Base-by-base conservation (phyloP, 164 flowering plant species). In the Hamamelis virginiana region DNA sequence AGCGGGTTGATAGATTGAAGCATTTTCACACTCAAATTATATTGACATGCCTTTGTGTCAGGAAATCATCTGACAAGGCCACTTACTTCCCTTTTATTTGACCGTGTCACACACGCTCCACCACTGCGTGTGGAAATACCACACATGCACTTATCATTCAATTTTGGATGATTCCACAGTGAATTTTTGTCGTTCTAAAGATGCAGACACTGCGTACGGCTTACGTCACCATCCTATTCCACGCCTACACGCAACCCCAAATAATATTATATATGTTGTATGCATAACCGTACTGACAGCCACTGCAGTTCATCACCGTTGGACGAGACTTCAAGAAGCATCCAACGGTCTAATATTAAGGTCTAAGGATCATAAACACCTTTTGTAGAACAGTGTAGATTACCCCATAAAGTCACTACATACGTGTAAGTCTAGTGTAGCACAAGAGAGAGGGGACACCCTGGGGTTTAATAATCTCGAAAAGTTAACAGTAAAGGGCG, bases 151-250 rank as follows among this genome's bases (percentile, higher is more conserved):
- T n/a, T 22, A 8, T 57, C 33, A 25, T 23, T 25, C 38, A 8
- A 59, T 33, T 27, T 10, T 16, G 23, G 50, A 57, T 21, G 27
- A 38, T 59, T 33, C 19, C 62, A 64, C 72, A 10, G 57, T 60
- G 67, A 28, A 64, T 59, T 74, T 70, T 66, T 75, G 77, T 75
- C 74, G 67, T 65, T 53, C 8, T 27, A 51, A 21, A 59, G 69
- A 74, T 50, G 72, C 57, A 4, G 73, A 50, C 50, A 19, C 46
- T 69, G 62, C 77, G 77, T 75, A 15, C 27, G 52, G 25, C 66
- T 70, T 61, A 75, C 74, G 77, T 69, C 77, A 74, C 50, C 57
- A 46, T 57, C 72, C 41, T 57, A 48, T 64, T 57, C 51, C 41
- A 15, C 63, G 9, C 44, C 22, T 47, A 65, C 73, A 74, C 77